Conservation (phyloP, 2,329 filamentous ascomycete genomes). For the Claviceps fusiformis region DNA sequence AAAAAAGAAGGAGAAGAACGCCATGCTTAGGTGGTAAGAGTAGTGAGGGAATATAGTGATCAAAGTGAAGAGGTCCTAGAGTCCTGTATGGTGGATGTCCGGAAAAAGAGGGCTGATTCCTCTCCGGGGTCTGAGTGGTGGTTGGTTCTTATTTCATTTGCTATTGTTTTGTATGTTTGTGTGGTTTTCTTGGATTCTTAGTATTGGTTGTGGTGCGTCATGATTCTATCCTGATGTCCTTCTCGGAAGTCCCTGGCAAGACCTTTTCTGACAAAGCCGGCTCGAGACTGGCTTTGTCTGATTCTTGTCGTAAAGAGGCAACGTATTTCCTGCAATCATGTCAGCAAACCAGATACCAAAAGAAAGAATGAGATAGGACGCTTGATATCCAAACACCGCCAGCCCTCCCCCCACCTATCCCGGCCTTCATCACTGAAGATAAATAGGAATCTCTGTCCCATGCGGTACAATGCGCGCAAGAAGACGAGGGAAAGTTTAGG, state of each 20-base stretch:
- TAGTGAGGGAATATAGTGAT: not conserved
- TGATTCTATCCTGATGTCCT: not conserved
- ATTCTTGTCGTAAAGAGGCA: not conserved
- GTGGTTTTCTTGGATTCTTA: not conserved
- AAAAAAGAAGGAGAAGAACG: not conserved
- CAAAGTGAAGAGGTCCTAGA: not conserved
- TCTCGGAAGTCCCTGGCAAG: not conserved
- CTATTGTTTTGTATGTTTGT: not conserved
- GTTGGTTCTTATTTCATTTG: not conserved
- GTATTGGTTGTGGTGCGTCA: not conserved
- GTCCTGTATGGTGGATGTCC: not conserved
- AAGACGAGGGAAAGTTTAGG: not conserved
- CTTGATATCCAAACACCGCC: no score
- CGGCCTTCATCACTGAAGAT: no score
- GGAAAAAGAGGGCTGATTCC: not conserved
- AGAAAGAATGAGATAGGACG: not conserved
- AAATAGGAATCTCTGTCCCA: no score
- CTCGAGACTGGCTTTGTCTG: not conserved
- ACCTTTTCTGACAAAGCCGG: conserved; percentile 1
- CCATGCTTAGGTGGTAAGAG: not conserved
- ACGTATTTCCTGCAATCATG: not conserved
- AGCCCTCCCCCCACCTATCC: not conserved
- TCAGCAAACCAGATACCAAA: not conserved
- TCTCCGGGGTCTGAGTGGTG: not conserved
- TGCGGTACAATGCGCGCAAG: not conserved